Evolutionary conservation across 352 stramenopile species (phyloP).

Genomic region (Pythium insidiosum): DNA sequence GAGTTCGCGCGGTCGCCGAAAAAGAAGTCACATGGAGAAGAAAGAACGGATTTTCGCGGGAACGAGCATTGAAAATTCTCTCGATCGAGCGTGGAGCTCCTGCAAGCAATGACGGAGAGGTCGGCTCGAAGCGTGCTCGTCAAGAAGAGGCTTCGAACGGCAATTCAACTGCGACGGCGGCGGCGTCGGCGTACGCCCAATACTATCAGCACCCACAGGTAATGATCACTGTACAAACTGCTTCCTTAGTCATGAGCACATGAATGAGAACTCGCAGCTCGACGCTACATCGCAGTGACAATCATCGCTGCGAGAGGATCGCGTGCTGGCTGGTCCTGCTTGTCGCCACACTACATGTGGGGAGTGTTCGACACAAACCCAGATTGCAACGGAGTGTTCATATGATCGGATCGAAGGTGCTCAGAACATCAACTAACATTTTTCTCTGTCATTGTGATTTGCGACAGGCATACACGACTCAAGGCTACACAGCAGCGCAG

Average conservation of each 20-base stretch:
- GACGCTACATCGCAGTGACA: constrained; percentile 12
- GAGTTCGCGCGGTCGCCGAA: constrained; percentile 41
- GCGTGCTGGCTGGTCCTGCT: background rate
- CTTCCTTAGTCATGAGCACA: too few relatives aligned
- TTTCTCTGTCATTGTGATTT: constrained; percentile 1
- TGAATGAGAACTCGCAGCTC: constrained; percentile 12
- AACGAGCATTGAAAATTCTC: constrained; percentile 50
- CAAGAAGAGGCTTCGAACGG: constrained; percentile 25
- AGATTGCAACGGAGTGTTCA: too few relatives aligned
- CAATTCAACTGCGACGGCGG: constrained; percentile 15
- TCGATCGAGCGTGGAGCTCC: constrained; percentile 25
- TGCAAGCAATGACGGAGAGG: constrained; percentile 18
- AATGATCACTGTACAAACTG: constrained; percentile 21
- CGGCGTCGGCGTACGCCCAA: constrained; percentile 25
- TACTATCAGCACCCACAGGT: constrained; percentile 82
- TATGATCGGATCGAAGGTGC: too few relatives aligned
- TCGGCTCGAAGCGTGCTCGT: constrained; percentile 47
- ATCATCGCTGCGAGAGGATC: too few relatives aligned
- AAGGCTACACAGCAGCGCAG: constrained; percentile 26
- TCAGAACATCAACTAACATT: too few relatives aligned
- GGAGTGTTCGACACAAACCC: too few relatives aligned
- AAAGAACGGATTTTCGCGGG: constrained; percentile 43
- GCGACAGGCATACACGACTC: constrained; percentile 47
- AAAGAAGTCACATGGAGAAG: constrained; percentile 60
- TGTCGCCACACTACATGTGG: background rate